A percentile compares a stretch with the other conserved stretches of the same genome.
Conservation (phyloP, 2,329 filamentous ascomycete species). For the Fusarium sp. region DNA sequence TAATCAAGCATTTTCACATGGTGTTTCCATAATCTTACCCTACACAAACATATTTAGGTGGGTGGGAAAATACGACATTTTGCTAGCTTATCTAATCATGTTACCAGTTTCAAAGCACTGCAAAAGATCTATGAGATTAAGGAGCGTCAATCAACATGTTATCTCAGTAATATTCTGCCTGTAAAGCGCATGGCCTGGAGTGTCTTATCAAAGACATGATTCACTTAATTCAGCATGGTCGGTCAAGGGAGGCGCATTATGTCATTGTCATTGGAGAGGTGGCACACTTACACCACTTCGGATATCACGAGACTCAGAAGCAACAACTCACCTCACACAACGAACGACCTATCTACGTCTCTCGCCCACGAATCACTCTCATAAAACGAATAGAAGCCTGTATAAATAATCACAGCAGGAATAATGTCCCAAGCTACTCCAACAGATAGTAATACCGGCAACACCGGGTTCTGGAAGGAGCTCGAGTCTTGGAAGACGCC, state of each 20-base stretch:
- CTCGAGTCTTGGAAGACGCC: slow-evolving; percentile 54
- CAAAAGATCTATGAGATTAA: not conserved
- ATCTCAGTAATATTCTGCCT: not conserved
- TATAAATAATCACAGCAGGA: not conserved
- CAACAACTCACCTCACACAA: slow-evolving; percentile 1
- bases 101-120: not conserved
- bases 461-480: slow-evolving; percentile 48
- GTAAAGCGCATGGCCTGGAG: not conserved
- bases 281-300: slow-evolving; percentile 18
- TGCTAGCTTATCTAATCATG: slow-evolving; percentile 34
- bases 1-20: slow-evolving; percentile 2
- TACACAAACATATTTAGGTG: slow-evolving; percentile 9
- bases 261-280: slow-evolving; percentile 35
- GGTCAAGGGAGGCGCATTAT: slow-evolving; percentile 22
- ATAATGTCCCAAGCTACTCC: slow-evolving; percentile 30
- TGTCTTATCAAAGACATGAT: not conserved
- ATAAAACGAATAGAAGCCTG: not conserved
- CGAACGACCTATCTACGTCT: not conserved
- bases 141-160: not conserved
- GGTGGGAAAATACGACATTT: slow-evolving; percentile 6
- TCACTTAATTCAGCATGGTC: not conserved
- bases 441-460: slow-evolving; percentile 6
- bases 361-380: not conserved
- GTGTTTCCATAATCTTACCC: slow-evolving; percentile 17
- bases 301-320: slow-evolving; percentile 23